Evolutionary conservation across 2,329 filamentous ascomycete species (phyloP), one percentile per base, ranked within the genome.

Genomic region (Apiospora marii): DNA sequence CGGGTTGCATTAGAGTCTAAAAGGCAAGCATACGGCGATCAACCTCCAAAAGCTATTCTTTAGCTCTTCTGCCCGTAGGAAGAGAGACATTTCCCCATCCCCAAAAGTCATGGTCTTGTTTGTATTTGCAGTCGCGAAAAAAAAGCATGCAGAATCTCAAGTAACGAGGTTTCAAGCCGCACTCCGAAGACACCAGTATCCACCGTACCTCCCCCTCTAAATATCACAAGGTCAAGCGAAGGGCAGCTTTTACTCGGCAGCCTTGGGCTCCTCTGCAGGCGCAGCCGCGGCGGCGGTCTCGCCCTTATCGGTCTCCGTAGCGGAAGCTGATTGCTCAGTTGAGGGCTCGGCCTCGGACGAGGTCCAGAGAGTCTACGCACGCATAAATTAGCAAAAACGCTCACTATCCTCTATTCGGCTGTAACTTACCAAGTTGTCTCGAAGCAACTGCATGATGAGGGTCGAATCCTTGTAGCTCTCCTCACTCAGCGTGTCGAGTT

Each of bases 391-490:
- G 44, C 41, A 46, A 70, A 53, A 53, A n/a, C 22, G 41, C 51
- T 44, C 13, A 6, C 24, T 73, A 70, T 70, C 48, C 12, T 41
- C 4, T 24, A 24, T 41, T 19, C 1, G 41, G 27, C 4, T 16
- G 41, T 51, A 48, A 84, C 90, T 78, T 89, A 97, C 94, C 84
- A 98, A 84, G 91, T 98, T 98, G 89, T 98, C 95, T 84, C 95
- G 93, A 83, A 98, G 92, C 76, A 98, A 93, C 89, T 98, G 95
- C 95, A 98, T 98, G 87, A 98, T 98, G 81, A 98, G 92, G 76
- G 95, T 98, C 67, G 94, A 97, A 89, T 98, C 95, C 92, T 97
- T 97, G 93, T 98, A 98, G 91, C 94, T 97, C 90, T 98, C 95
- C 91, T 98, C 95, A 84, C 94, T 97, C 79, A 98, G 89, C 79